A percentile compares a stretch with the other conserved stretches of the same genome.
Conservation (phyloP, 2,329 filamentous ascomycete genomes). For the Cryphonectria carpinicola region DNA sequence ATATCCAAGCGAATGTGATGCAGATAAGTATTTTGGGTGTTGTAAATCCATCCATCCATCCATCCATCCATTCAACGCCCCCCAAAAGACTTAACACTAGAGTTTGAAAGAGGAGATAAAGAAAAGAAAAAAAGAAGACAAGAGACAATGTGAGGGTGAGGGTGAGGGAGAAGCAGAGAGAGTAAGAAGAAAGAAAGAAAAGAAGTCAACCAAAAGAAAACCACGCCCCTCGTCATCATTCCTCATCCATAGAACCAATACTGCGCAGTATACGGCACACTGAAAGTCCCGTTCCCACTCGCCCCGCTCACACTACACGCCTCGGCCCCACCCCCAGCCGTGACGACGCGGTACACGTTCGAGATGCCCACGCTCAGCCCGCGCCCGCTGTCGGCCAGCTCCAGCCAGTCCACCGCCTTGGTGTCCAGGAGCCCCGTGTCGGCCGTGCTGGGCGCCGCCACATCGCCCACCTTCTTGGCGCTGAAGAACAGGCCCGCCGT, state of each 20-base stretch:
- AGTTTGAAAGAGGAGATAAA: not conserved
- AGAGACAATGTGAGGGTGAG: not conserved
- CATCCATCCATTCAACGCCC: not conserved
- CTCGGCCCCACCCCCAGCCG: conserved; percentile 53
- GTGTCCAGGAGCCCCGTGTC: conserved; percentile 51
- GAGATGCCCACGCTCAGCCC: conserved; percentile 40
- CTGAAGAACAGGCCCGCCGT: conserved; percentile 44
- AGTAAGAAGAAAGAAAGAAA: not conserved
- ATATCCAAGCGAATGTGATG: conserved; percentile 14
- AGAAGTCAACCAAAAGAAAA: not conserved
- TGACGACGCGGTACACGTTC: conserved; percentile 58
- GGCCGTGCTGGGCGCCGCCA: conserved; percentile 56
- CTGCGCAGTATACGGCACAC: conserved; percentile 58
- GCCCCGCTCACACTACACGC: conserved; percentile 47
- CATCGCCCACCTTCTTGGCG: conserved; percentile 52
- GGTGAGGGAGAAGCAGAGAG: not conserved
- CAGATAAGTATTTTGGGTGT: not conserved
- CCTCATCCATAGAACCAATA: conserved; percentile 60
- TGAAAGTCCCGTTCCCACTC: conserved; percentile 45
- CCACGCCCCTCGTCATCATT: not conserved
- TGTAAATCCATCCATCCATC: not conserved
- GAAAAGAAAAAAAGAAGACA: not conserved
- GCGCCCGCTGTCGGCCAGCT: conserved; percentile 42
- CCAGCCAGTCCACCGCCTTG: conserved; percentile 60
- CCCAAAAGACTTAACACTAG: not conserved